Evolutionary conservation across 768 basidiomycete genomes (phyloP).

Genomic region (Leucocoprinus birnbaumii): DNA sequence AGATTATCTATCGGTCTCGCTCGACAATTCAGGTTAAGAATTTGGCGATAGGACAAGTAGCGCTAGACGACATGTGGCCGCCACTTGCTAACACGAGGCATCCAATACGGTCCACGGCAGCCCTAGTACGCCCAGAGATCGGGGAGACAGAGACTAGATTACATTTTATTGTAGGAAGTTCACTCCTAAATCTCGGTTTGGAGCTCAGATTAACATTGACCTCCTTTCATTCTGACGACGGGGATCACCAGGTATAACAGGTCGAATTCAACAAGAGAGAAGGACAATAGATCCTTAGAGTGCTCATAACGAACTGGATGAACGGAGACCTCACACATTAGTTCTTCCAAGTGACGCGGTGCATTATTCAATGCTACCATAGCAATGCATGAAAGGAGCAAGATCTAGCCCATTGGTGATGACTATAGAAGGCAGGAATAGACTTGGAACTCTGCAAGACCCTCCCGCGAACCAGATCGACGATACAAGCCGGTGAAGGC

Average conservation of each 20-base stretch:
- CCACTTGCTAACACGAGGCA: slow-evolving; percentile 3
- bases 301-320: background rate
- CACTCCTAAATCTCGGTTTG: too few relatives aligned
- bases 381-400: background rate
- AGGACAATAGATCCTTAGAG: background rate
- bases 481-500: background rate
- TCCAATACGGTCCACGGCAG: background rate
- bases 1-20: background rate
- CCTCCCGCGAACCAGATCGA: slow-evolving; percentile 6
- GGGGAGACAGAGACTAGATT: too few relatives aligned
- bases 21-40: background rate
- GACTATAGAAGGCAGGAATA: background rate
- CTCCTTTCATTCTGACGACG: too few relatives aligned
- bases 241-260: too few relatives aligned
- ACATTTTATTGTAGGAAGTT: too few relatives aligned
- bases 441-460: background rate
- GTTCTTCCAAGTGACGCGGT: background rate
- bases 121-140: too few relatives aligned
- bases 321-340: background rate
- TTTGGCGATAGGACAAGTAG: slow-evolving; percentile 3
- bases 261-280: background rate
- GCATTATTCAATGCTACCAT: background rate
- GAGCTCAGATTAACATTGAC: too few relatives aligned
- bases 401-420: slow-evolving; percentile 5
- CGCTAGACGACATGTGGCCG: background rate